Percentiles rank a stretch among this genome's conserved stretches.
phyloP scores from a whole-genome alignment of 495 filamentous ascomycete genomes.

The Umbilicaria muhlenbergii region DNA sequence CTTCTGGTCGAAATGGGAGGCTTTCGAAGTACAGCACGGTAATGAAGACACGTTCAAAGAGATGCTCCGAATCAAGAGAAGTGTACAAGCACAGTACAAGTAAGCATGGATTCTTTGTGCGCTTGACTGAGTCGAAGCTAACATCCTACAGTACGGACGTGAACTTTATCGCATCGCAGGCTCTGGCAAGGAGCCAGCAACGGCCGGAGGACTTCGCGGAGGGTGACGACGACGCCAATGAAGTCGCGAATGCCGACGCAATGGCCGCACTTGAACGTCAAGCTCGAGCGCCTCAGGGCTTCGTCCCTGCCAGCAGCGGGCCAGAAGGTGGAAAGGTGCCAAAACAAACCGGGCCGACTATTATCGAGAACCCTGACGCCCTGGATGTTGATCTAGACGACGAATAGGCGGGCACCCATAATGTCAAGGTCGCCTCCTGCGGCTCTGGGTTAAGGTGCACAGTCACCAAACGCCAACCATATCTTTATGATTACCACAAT shows the following conservation, averaged over 20 bases:
- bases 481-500: too few species aligned
- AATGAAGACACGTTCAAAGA: slow-evolving; percentile 99
- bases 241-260: slow-evolving; percentile 50
- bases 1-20: slow-evolving; percentile 96
- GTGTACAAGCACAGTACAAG: slow-evolving; percentile 95
- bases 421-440: too few species aligned
- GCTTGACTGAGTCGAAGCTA: slow-evolving; percentile 6
- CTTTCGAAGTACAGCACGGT: slow-evolving; percentile 90
- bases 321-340: slow-evolving; percentile 56
- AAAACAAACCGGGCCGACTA: slow-evolving; percentile 25
- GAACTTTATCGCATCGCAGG: slow-evolving; percentile 95
- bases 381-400: slow-evolving; percentile 51
- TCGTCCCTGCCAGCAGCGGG: slow-evolving; percentile 73
- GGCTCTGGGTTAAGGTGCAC: too few species aligned
- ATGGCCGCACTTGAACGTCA: slow-evolving; percentile 88
- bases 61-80: slow-evolving; percentile 94
- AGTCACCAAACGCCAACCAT: too few species aligned
- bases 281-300: slow-evolving; percentile 75
- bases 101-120: slow-evolving; percentile 21
- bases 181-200: slow-evolving; percentile 65
- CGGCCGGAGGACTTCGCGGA: slow-evolving; percentile 24
- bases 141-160: slow-evolving; percentile 62
- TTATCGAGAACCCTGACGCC: slow-evolving; percentile 70
- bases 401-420: slow-evolving; percentile 9
- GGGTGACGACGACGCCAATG: slow-evolving; percentile 30